Evolutionary conservation across 768 basidiomycete species (phyloP), one percentile per base, ranked within the genome.

Genomic region (Suillus paluster): DNA sequence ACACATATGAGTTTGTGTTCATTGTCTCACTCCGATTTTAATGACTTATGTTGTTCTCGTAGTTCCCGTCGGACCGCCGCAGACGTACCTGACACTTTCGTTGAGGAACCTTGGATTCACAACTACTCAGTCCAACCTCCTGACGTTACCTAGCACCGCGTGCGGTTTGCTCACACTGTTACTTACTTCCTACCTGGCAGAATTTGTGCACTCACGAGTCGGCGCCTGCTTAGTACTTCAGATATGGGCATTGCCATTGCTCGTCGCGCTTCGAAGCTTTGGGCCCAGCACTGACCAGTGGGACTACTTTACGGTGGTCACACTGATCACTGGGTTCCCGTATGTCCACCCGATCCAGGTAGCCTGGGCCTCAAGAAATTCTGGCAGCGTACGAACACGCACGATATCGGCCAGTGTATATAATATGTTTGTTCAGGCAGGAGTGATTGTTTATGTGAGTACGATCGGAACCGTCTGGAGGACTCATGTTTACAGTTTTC

Each of bases 381-480:
- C 88, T 2, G 81, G 82, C 66, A 83, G 82, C 57, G 88, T 89
- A 3, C 73, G 82, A 46, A 86, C 82, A 7, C 76, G 87, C 69
- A 85, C 75, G 11, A 74, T 79, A 11, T 70, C 71, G 2, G 76
- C 79, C 9, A 77, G 78, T 1, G 73, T 86, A 30, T 88, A 89
- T 71, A 89, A 88, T 65, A 86, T 88, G 80, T 84, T 82, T 63
- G 84, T 87, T n/a, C 86, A 88, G 70, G 81, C 82, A 4, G 83
- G 83, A 19, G 78, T 75, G 19, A 81, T 87, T 38, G 73, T 83
- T 41, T 80, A 80, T 64, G 83, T 82, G 60, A 50, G 79, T 73
- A 15, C 58, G n/a, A 19, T 34, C 55, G 25, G 21, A 41, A 50
- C 33, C 8, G 41, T 53, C n/a, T 36, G 53, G 19, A 8, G 38